Base-by-base conservation (phyloP, 2,329 filamentous ascomycete species). In the Colletotrichum tamarilloi region DNA sequence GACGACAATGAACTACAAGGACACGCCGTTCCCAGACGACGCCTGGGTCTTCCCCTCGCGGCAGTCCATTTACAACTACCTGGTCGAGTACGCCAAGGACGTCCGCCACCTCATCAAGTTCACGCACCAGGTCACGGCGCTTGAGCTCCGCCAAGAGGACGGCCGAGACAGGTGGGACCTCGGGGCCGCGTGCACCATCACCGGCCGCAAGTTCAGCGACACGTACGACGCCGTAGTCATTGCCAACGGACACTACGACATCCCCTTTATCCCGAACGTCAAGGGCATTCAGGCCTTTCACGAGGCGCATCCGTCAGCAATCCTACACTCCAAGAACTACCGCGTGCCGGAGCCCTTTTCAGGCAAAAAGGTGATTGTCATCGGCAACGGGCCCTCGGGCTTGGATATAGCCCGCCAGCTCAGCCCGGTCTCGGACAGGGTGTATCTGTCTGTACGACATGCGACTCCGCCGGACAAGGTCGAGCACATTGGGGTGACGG, bases 311-410 rank as follows among this genome's bases (percentile, higher is more conserved):
- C 92, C 92, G 0, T 87, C 85, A 0, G 79, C 88, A 3, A 90
- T 96, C 56, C 87, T 87, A 1, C 94, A 97, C 81, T 95, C 95
- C 1, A 98, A 97, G 80, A 90, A 91, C 70, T 98, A 95, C 79
- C 91, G 95, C 53, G 87, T 83, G 0, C 89, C 94, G 0, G 87
- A 90, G 22, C 78, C 84, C 0, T 98, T 92, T 77, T 79, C 80
- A 1, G 87, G 85, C 66, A 93, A 93, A 80, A 97, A 94, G 81
- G 93, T 97, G 12, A 82, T 98, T 5, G 88, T 98, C 0, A 91
- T 98, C 0, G 96, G 96, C 11, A 97, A 94, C 77, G 93, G 93
- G 0, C 93, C 95, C 0, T 97, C 94, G 0, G 96, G 95, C 0
- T 84, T 95, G 19, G 96, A 98, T 78, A 94, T 98, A 77, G 92